Evolutionary conservation across 2,329 filamentous ascomycete genomes (phyloP).

Genomic region (Stagonosporopsis vannaccii): DNA sequence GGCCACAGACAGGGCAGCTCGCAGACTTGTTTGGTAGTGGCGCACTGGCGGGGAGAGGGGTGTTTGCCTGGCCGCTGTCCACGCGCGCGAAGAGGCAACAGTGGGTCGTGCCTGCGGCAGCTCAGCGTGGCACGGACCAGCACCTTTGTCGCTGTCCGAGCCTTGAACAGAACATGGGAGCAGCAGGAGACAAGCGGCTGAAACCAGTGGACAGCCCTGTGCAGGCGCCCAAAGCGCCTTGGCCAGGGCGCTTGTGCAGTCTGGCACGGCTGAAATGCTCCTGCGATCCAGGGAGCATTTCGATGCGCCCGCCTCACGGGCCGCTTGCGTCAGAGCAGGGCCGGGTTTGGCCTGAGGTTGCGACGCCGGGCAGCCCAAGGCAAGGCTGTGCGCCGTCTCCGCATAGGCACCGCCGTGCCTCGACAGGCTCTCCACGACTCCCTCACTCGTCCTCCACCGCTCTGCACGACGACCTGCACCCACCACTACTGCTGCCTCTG

Average conservation of each 20-base stretch:
- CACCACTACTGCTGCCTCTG: slow-evolving; percentile 36
- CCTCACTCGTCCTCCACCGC: slow-evolving; percentile 20
- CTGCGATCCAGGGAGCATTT: neutral
- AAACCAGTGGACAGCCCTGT: neutral
- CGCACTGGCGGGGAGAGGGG: neutral
- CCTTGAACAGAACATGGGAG: slow-evolving; percentile 3
- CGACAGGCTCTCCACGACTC: slow-evolving; percentile 5
- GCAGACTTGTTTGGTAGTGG: slow-evolving; percentile 12
- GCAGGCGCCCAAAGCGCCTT: neutral
- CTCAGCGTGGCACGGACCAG: slow-evolving; percentile 12
- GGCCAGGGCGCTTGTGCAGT: neutral
- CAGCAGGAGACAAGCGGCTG: neutral
- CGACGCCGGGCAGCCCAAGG: slow-evolving; percentile 21
- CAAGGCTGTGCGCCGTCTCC: slow-evolving; percentile 28
- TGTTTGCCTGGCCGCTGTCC: slow-evolving; percentile 6
- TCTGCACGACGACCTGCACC: slow-evolving; percentile 29
- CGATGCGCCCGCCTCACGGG: neutral
- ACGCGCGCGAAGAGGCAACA: slow-evolving; percentile 14
- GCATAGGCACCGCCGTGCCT: slow-evolving; percentile 29
- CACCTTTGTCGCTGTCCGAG: slow-evolving; percentile 5
- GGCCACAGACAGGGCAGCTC: slow-evolving; percentile 2
- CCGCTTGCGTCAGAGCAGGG: slow-evolving; percentile 17
- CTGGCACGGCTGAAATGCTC: neutral
- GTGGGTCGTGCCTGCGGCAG: slow-evolving; percentile 13
- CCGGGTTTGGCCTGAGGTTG: slow-evolving; percentile 18